These are phyloP conservation scores for Coleophoma cylindrospora DNA, from an alignment of 2,329 filamentous ascomycete genomes.

Conservation along the genomic window DNA sequence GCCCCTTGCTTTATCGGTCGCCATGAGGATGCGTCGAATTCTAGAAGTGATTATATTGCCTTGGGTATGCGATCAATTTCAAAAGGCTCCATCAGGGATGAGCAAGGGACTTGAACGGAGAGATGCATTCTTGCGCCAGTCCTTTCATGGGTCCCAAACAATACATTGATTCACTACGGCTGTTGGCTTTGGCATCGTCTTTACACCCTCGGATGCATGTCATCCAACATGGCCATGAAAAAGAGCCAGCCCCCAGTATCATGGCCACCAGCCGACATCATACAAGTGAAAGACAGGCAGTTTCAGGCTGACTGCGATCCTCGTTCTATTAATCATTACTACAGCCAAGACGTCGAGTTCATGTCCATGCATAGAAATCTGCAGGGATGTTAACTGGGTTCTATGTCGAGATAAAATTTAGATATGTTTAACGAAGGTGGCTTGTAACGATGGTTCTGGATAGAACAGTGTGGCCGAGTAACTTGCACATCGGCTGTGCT, in stretches of 20 bases:
- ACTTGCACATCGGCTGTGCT: neutral
- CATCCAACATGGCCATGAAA: conserved; percentile 30
- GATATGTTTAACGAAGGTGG: neutral
- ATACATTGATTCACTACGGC: neutral
- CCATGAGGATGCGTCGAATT: no score
- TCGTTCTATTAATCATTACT: conserved; percentile 33
- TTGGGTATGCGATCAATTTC: no score
- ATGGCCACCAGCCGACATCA: conserved; percentile 25
- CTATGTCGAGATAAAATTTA: neutral
- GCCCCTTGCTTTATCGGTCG: no score
- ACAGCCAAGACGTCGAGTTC: conserved; percentile 37
- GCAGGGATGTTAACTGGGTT: neutral
- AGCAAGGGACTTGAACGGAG: neutral
- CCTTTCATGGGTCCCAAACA: neutral
- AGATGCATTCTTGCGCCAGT: neutral
- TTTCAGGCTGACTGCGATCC: conserved; percentile 9
- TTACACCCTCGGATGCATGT: conserved; percentile 41
- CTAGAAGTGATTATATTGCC: no score
- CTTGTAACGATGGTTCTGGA: neutral
- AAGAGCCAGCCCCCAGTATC: conserved; percentile 6
- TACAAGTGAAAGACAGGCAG: conserved; percentile 39
- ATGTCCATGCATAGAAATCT: conserved; percentile 42
- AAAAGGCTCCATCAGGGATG: neutral
- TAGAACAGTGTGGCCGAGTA: neutral
- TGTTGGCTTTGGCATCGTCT: neutral